Base-by-base conservation (phyloP, 2,329 filamentous ascomycete genomes). In the Xylariaceae sp. region DNA sequence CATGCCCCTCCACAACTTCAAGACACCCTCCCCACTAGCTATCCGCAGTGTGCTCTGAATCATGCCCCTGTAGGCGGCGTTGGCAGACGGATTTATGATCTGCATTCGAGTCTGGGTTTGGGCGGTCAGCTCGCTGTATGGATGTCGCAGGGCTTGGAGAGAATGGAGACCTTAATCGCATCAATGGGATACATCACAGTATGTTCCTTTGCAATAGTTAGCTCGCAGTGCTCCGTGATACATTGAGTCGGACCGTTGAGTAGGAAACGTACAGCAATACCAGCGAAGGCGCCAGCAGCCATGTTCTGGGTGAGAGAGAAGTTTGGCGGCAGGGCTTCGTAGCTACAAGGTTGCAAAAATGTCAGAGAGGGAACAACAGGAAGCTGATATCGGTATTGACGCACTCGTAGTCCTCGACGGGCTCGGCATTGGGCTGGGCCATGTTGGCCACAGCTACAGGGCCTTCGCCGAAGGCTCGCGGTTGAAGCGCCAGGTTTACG, bases 111-210 rank as follows among this genome's bases (percentile, higher is more conserved):
- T 98, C 93, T 97, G 61, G 39, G 47, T 39, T 44, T 12, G 45
- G 39, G 29, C 48, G 48, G 42, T 56, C 38, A 56, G 48, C 29
- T 35, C 37, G 31, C 18, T 28, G 15, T 16, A 18, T 22, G 35
- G 24, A 12, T 24, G 19, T 38, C 26, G 24, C 16, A 6, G 17
- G n/a, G 44, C 56, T 55, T 22, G 39, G 31, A 39, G 39, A 16
- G 31, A 34, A 34, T 64, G 52, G 54, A n/a, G n/a, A 96, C 93
- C 85, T 98, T 98, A 63, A 98, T 86, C 54, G 95, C 81, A 71
- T 98, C 93, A 62, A 98, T 87, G 16, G 93, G 93, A 64, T 98
- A 98, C 93, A 98, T 97, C 59, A 95, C 90, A 45, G 91, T 94
- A 68, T 97, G 91, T 72, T 97, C 91, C 90, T 96, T 38, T 47